These are phyloP conservation scores for Baorangia bicolor DNA, from an alignment of 768 basidiomycete genomes.

Conservation along the genomic window DNA sequence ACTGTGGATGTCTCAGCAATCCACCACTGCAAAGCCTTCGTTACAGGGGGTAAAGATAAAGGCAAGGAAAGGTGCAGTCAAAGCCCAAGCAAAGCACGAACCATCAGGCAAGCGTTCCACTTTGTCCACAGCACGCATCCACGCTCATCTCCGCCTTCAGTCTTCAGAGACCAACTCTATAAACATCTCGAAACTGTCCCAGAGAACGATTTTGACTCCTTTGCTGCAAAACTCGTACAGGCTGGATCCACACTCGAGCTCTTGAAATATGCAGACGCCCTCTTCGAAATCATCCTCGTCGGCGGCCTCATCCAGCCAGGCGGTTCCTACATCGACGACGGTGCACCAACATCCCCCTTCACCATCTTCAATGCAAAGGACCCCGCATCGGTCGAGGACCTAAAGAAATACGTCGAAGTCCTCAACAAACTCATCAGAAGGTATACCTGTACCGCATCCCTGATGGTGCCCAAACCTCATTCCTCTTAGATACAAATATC, in stretches of 20 bases:
- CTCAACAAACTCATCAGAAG: slow-evolving; percentile 95
- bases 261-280: slow-evolving; percentile 94
- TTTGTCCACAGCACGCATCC: neutral
- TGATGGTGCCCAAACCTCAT: slow-evolving; percentile 2
- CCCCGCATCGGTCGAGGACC: slow-evolving; percentile 76
- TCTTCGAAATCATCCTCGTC: slow-evolving; percentile 95
- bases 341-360: slow-evolving; percentile 83
- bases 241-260: slow-evolving; percentile 93
- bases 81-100: slow-evolving; percentile 93
- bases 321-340: slow-evolving; percentile 86
- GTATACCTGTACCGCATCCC: slow-evolving; percentile 38
- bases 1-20: slow-evolving; percentile 92
- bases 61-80: slow-evolving; percentile 90
- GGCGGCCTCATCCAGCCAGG: slow-evolving; percentile 97
- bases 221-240: slow-evolving; percentile 80
- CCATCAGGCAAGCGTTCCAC: slow-evolving; percentile 51
- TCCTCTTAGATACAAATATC: slow-evolving; percentile 87
- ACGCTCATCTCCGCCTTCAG: slow-evolving; percentile 38
- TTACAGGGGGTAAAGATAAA: slow-evolving; percentile 91
- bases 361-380: slow-evolving; percentile 80
- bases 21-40: slow-evolving; percentile 81
- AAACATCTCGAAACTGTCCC: slow-evolving; percentile 86
- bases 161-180: slow-evolving; percentile 91
- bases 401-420: slow-evolving; percentile 93
- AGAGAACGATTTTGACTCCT: slow-evolving; percentile 77